Evolutionary conservation across 2,329 filamentous ascomycete species (phyloP), one percentile per base, ranked within the genome.

Genomic region (Pyricularia sp.): DNA sequence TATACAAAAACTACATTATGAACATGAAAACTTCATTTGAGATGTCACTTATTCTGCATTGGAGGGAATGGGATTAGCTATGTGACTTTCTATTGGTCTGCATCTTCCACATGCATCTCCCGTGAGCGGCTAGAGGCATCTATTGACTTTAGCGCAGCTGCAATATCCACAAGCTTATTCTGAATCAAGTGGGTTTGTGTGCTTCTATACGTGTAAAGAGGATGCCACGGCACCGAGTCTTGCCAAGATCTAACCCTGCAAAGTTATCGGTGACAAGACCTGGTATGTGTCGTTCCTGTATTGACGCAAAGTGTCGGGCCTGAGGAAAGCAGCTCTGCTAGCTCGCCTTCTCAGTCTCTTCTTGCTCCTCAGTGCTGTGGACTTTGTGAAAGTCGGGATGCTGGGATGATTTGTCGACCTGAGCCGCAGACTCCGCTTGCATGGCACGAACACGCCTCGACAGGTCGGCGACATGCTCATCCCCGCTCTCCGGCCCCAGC

Each of bases 381-480:
- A 80, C 77, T 73, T 75, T 83, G 64, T 78, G 76, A 73, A 85
- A 79, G 71, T 81, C 76, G 69, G 26, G 3, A 30, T 80, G 77
- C 70, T 71, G 72, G 68, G 72, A 69, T 42, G 69, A 69, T 67
- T 67, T 50, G 33, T 26, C 23, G 17, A 20, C 59, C 25, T 63
- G 23, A 20, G 59, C 26, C 71, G 70, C 65, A 70, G 31, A 17
- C 26, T 20, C 12, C 12, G 17, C 6, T 26, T 58, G 12, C 65
- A 59, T 58, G 67, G 82, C 84, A 74, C 88, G 86, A 63, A 95
- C 90, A 68, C 92, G 85, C 69, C 82, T 79, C 20, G 92, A 92
- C 73, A 99, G 81, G 79, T 98, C 94, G 66, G 86, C 89, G 68
- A 99, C 85, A 82, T 99, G 94, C 71, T 85, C 85, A 81, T 98